Percentiles rank a stretch among this genome's conserved stretches.
Evolutionary conservation across 768 basidiomycete genomes (phyloP).

Genomic region (Lactarius pseudohatsudake): DNA sequence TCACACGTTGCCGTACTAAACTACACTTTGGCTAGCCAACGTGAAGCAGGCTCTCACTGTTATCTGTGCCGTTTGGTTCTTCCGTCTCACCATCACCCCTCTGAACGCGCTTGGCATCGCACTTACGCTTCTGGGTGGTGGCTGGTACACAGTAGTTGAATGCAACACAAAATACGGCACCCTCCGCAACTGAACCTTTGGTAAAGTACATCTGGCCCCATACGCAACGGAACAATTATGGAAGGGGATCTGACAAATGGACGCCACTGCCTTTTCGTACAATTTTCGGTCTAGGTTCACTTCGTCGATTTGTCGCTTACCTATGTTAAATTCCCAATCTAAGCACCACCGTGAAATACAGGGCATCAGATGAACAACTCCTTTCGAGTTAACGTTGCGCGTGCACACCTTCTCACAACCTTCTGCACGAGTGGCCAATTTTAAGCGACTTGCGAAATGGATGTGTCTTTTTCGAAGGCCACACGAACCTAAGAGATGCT

Average conservation of each 20-base stretch:
- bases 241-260: background rate
- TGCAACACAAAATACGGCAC: constrained; percentile 32
- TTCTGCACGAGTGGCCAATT: background rate
- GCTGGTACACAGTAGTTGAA: constrained; percentile 73
- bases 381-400: background rate
- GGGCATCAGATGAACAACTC: background rate
- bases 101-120: constrained; percentile 81
- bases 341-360: background rate
- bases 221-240: background rate
- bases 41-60: constrained; percentile 94
- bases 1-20: constrained; percentile 6
- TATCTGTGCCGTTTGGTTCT: constrained; percentile 77
- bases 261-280: background rate
- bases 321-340: background rate
- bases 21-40: constrained; percentile 54
- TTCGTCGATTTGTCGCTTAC: constrained; percentile 15
- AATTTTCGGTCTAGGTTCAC: background rate
- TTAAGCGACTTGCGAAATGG: constrained; percentile 11
- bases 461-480: constrained; percentile 25
- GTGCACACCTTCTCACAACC: background rate
- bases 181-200: constrained; percentile 1
- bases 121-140: constrained; percentile 85
- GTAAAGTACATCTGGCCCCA: background rate
- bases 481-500: constrained; percentile 15
- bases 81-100: constrained; percentile 76